Base-by-base conservation (phyloP, 1,139 yeast genomes). In the Yamadazyma epiphylla region DNA sequence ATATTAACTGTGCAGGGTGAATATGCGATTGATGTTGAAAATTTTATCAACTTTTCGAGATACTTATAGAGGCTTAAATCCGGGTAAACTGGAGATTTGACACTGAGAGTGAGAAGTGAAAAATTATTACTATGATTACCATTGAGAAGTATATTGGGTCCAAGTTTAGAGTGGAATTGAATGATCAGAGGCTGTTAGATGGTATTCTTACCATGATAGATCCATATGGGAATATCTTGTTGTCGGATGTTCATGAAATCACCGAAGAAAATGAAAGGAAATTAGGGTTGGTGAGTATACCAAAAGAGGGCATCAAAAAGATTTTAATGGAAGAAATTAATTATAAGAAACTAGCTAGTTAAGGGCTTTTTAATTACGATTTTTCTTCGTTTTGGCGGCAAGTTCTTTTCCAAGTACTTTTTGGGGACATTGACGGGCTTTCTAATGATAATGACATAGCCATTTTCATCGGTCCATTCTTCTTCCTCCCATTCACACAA, bases 11-110 rank as follows among this genome's bases (percentile, higher is more conserved):
- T 21, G 41, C 48, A 55, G 70, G 62, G 59, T 58, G 70, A 60
- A 58, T 49, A 45, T 52, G 74, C 72, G 72, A 60, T 63, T 58
- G 70, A 64, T 64, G 70, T 64, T 64, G 44, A n/a, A n/a, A n/a
- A n/a, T n/a, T n/a, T n/a, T n/a, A n/a, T n/a, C n/a, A n/a, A n/a
- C n/a, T n/a, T n/a, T n/a, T n/a, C n/a, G n/a, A n/a, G n/a, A n/a
- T n/a, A n/a, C n/a, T n/a, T n/a, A n/a, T n/a, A n/a, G n/a, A n/a
- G n/a, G n/a, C n/a, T n/a, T n/a, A n/a, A 14, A 5, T 14, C 26
- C 35, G 35, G 35, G 35, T 32, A 25, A 32, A 22, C 8, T 16
- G 9, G 25, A 11, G 27, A 24, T 8, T 17, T 5, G 19, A 14
- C n/a, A 25, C 13, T 19, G 22, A 26, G 23, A 5, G 9, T 7